phyloP scores from a whole-genome alignment of 106 monocot species.

The Allium cepa region DNA sequence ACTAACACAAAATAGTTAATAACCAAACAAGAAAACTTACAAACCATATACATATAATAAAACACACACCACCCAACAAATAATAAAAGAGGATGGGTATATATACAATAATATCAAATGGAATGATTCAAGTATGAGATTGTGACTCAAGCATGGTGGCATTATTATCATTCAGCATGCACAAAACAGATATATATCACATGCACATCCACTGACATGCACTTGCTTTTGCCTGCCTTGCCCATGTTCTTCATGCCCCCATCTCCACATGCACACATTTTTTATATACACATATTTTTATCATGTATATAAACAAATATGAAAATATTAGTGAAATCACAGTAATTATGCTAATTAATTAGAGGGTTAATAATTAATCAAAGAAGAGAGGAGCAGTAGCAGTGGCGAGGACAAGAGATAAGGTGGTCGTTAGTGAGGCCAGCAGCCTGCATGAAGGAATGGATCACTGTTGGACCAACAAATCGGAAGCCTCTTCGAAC shows the following conservation, averaged over 20 bases:
- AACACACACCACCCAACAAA: conserved; percentile 4
- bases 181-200: conserved; percentile 1
- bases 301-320: not conserved
- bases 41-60: not conserved
- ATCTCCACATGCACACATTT: conserved; percentile 2
- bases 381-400: conserved; percentile 27
- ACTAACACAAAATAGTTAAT: not conserved
- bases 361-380: conserved; percentile 4
- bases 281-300: not conserved
- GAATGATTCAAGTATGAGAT: not conserved
- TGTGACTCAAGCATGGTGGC: conserved; percentile 4
- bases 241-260: conserved; percentile 13
- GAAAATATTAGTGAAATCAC: not conserved
- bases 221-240: conserved; percentile 14
- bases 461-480: conserved; percentile 79
- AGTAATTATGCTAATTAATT: not conserved
- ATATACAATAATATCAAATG: not conserved
- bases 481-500: conserved; percentile 80
- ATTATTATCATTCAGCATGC: conserved; percentile 3
- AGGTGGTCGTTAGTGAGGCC: conserved; percentile 89
- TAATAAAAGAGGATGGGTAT: conserved; percentile 3
- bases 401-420: conserved; percentile 64
- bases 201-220: not conserved
- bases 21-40: not conserved
- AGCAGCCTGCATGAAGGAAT: conserved; percentile 93